Conservation (phyloP, 2,329 filamentous ascomycete species). For the Pseudopyrenochaeta lycopersici region DNA sequence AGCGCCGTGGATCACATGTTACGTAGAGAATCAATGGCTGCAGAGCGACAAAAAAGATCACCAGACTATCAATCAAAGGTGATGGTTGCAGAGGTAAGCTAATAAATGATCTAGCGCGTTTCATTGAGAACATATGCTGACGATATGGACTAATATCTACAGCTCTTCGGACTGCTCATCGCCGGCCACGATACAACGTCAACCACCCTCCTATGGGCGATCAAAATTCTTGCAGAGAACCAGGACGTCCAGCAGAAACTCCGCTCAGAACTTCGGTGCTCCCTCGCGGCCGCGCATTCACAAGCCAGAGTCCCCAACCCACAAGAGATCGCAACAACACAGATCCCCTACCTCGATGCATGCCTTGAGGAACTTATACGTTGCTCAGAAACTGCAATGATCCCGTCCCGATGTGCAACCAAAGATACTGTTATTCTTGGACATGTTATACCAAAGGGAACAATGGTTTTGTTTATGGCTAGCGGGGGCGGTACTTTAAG, state of each 20-base stretch:
- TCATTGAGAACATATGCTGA: not conserved
- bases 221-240: slow-evolving; percentile 52
- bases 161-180: slow-evolving; percentile 48
- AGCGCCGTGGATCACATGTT: slow-evolving; percentile 24
- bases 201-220: slow-evolving; percentile 52
- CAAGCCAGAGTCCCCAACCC: slow-evolving; percentile 33
- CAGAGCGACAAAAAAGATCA: slow-evolving; percentile 5
- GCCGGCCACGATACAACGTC: slow-evolving; percentile 59
- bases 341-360: slow-evolving; percentile 55
- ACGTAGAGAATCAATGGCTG: slow-evolving; percentile 9
- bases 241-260: slow-evolving; percentile 48
- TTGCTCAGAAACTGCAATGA: slow-evolving; percentile 31
- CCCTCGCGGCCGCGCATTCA: slow-evolving; percentile 31
- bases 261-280: slow-evolving; percentile 36
- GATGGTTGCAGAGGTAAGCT: slow-evolving; percentile 15
- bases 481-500: slow-evolving; percentile 18
- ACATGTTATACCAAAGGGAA: slow-evolving; percentile 51
- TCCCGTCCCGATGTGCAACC: slow-evolving; percentile 40
- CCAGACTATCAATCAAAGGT: slow-evolving; percentile 12
- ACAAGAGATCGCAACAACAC: slow-evolving; percentile 40
- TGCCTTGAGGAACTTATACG: slow-evolving; percentile 54
- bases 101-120: not conserved
- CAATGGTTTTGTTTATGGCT: slow-evolving; percentile 41
- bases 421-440: slow-evolving; percentile 55
- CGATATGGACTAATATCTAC: not conserved